Evolutionary conservation across 192 early-diverging fungal genomes (phyloP), one percentile per base, ranked within the genome.

Genomic region (Radiomyces spectabilis): DNA sequence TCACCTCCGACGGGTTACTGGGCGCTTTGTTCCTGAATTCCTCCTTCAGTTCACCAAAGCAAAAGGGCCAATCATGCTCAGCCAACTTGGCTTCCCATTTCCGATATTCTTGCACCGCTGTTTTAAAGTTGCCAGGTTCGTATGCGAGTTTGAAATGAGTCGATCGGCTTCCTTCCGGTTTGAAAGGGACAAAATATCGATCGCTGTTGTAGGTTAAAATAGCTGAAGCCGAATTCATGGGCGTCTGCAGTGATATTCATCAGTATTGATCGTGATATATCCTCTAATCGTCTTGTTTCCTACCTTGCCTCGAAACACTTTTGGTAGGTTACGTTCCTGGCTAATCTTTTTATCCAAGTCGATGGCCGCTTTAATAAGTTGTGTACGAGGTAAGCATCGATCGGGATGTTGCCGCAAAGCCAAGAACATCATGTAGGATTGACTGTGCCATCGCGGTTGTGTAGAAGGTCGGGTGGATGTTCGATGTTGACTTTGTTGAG

Each of bases 371-470:
- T 74, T 69, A 16, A 95, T 88, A 21, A 95, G 59, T 21, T 86
- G 80, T 25, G 74, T 82, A 18, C 93, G 72, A 6, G 89, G 75
- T 22, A 91, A 68, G 2, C 79, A 85, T 26, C 79, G 60, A 15
- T 76, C 72, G 12, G 90, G 78, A 48, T 75, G 76, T 22, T 90
- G 77, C 5, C 86, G 72, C 18, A 95, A 68, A 4, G 88, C 87
- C 55, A 94, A 53, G 53, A 88, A 88, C 64, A 95, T 71, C 55
- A 95, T 66, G 60, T 91, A 93, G 24, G 85, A 83, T 54, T 94
- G 92, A 39, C 81, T 95, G 32, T 91, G 89, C 93, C 93, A 95
- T n/a, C 91, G 71, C 16, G 91, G 91, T 51, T 68, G 48, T 5
- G 55, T 51, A 15, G 25, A 43, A 2, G 41, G 6, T n/a, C n/a